A percentile compares a stretch with the other conserved stretches of the same genome.
Evolutionary conservation across 306 rosid genomes (phyloP).

Genomic region (Vigna reflexopilosa): DNA sequence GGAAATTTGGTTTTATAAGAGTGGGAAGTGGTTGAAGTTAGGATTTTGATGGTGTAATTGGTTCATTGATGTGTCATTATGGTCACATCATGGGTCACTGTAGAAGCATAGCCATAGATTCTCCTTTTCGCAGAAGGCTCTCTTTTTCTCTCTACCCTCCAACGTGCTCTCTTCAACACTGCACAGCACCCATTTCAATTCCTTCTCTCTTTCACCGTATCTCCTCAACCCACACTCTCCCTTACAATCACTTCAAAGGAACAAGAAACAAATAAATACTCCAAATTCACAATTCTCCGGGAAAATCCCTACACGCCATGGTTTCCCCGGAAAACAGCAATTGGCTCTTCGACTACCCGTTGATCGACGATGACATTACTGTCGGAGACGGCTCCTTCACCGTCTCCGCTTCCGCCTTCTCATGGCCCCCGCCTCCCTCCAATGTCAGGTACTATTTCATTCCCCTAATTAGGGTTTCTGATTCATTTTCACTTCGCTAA

Average conservation of each 20-base stretch:
- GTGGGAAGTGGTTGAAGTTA: background rate
- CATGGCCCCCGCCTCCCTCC: constrained; percentile 69
- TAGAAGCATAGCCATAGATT: background rate
- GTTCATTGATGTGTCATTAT: background rate
- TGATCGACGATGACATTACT: constrained; percentile 86
- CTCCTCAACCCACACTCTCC: background rate
- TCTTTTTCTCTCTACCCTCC: constrained; percentile 6
- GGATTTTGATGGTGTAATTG: background rate
- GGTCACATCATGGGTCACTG: background rate
- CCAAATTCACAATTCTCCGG: constrained; percentile 40
- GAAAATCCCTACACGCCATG: constrained; percentile 52
- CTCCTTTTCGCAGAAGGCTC: constrained; percentile 13
- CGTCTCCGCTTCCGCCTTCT: constrained; percentile 60
- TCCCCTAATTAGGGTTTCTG: constrained; percentile 41
- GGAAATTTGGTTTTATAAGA: no score
- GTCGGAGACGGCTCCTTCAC: constrained; percentile 67
- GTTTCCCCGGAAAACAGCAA: constrained; percentile 89
- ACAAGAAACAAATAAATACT: background rate
- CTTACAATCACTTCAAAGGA: background rate
- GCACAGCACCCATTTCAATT: background rate
- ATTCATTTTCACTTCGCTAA: background rate
- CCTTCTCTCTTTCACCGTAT: background rate
- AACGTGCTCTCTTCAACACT: constrained; percentile 10
- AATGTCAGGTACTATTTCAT: constrained; percentile 58
- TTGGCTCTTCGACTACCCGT: constrained; percentile 81